phyloP scores from a whole-genome alignment of 148 eudicot genomes.

The Heliosperma pusillum region DNA sequence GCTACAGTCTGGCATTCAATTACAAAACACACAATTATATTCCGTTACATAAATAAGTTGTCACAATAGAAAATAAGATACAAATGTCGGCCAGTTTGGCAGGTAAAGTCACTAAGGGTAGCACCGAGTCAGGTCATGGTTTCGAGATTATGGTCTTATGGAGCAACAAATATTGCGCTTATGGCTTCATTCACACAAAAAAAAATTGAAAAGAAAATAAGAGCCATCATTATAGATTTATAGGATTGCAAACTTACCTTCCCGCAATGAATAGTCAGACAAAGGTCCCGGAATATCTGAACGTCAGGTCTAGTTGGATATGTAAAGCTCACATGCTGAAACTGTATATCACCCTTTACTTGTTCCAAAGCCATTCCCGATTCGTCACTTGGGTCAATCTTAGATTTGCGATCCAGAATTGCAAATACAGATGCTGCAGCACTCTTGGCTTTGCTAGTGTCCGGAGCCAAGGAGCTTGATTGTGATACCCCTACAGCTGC shows the following conservation, averaged over 20 bases:
- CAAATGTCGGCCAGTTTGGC: neutral
- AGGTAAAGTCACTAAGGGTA: too few relatives aligned
- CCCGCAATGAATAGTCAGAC: slow-evolving; percentile 50
- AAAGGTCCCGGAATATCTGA: slow-evolving; percentile 53
- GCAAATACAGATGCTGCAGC: slow-evolving; percentile 58
- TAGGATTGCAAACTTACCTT: slow-evolving; percentile 35
- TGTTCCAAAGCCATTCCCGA: slow-evolving; percentile 46
- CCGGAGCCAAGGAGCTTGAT: slow-evolving; percentile 47
- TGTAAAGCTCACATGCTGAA: slow-evolving; percentile 51
- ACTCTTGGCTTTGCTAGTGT: slow-evolving; percentile 53
- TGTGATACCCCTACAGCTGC: slow-evolving; percentile 50
- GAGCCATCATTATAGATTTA: neutral
- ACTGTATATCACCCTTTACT: slow-evolving; percentile 61
- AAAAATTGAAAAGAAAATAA: neutral
- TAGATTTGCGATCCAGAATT: slow-evolving; percentile 59
- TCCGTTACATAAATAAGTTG: neutral
- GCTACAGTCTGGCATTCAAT: slow-evolving; percentile 50
- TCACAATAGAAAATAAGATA: neutral
- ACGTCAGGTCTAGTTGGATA: slow-evolving; percentile 65
- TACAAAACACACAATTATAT: neutral
- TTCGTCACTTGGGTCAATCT: slow-evolving; percentile 61
- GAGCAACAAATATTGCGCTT: too few relatives aligned
- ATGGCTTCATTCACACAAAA: too few relatives aligned
- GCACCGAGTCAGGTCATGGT: too few relatives aligned
- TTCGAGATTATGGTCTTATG: too few relatives aligned